Evolutionary conservation across 495 filamentous ascomycete species (phyloP).

Genomic region (Podospora conica): DNA sequence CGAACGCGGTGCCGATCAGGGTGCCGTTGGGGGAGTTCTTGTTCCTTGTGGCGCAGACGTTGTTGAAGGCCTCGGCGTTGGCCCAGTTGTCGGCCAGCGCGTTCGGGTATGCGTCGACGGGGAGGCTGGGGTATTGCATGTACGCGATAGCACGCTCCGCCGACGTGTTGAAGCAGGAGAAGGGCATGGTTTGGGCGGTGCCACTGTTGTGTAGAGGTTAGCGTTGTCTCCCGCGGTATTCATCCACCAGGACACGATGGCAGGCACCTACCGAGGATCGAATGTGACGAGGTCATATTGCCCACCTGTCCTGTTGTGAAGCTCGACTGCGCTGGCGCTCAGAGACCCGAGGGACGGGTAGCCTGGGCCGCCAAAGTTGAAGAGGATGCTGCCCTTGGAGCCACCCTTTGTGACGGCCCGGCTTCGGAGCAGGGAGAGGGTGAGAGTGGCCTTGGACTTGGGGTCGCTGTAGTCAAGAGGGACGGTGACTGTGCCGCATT

Average conservation of each 20-base stretch:
- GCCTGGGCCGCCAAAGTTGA: constrained; percentile 45
- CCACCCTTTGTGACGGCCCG: constrained; percentile 21
- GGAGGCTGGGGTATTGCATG: not conserved
- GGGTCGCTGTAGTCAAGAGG: constrained; percentile 39
- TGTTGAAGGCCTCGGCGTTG: constrained; percentile 5
- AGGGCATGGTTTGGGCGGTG: constrained; percentile 32
- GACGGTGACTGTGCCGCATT: constrained; percentile 34
- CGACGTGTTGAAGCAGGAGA: constrained; percentile 24
- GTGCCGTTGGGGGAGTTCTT: constrained; percentile 10
- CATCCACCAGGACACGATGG: not conserved
- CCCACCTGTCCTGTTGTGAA: constrained; percentile 4
- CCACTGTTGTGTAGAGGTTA: constrained; percentile 8
- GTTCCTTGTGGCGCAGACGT: constrained; percentile 9
- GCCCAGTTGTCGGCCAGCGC: constrained; percentile 21
- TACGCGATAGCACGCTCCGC: not conserved
- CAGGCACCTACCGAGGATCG: constrained; percentile 25
- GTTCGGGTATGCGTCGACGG: constrained; percentile 12
- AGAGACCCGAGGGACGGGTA: constrained; percentile 16
- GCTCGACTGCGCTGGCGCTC: constrained; percentile 8
- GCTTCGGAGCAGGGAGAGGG: constrained; percentile 30
- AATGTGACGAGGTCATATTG: constrained; percentile 33
- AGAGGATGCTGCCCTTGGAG: constrained; percentile 35
- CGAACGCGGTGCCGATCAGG: constrained; percentile 34
- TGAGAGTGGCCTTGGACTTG: constrained; percentile 22
- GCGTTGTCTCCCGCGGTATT: not conserved